Conservation (phyloP, 768 basidiomycete genomes). For the Gloeophyllum trabeum region DNA sequence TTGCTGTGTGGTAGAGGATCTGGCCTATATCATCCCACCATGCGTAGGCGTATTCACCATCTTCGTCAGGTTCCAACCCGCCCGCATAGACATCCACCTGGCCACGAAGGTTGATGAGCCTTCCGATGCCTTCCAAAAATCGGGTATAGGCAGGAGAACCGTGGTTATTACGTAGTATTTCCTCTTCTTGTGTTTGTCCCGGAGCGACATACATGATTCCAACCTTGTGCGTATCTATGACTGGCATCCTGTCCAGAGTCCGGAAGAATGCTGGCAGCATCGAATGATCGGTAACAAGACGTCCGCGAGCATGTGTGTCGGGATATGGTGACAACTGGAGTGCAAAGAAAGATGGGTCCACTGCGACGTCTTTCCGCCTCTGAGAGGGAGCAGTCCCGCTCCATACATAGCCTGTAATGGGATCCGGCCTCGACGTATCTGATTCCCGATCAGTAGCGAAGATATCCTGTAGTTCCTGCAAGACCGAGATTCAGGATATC, state of each 20-base stretch:
- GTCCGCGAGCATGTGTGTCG: conserved; percentile 33
- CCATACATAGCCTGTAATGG: conserved; percentile 85
- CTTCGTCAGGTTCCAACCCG: conserved; percentile 80
- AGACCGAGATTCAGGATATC: too few relatives aligned
- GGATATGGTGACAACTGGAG: conserved; percentile 80
- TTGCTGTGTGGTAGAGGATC: conserved; percentile 90
- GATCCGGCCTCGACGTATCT: conserved; percentile 39
- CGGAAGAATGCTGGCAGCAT: conserved; percentile 47
- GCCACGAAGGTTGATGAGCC: conserved; percentile 78
- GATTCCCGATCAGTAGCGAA: conserved; percentile 6
- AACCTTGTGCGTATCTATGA: conserved; percentile 96
- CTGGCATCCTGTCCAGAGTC: conserved; percentile 73
- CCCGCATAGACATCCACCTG: conserved; percentile 91
- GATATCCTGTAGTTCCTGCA: too few relatives aligned
- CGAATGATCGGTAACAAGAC: conserved; percentile 40
- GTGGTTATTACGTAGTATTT: conserved; percentile 83
- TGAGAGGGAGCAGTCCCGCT: conserved; percentile 79
- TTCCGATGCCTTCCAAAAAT: conserved; percentile 84
- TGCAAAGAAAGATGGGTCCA: conserved; percentile 80
- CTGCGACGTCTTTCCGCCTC: conserved; percentile 70
- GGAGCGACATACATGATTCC: conserved; percentile 94
- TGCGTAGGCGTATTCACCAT: conserved; percentile 95
- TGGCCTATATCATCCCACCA: conserved; percentile 99
- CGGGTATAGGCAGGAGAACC: conserved; percentile 93
- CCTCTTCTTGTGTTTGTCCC: conserved; percentile 73